These are phyloP conservation scores for Calonectria montana DNA, from an alignment of 2,329 filamentous ascomycete species.

Conservation along the genomic window DNA sequence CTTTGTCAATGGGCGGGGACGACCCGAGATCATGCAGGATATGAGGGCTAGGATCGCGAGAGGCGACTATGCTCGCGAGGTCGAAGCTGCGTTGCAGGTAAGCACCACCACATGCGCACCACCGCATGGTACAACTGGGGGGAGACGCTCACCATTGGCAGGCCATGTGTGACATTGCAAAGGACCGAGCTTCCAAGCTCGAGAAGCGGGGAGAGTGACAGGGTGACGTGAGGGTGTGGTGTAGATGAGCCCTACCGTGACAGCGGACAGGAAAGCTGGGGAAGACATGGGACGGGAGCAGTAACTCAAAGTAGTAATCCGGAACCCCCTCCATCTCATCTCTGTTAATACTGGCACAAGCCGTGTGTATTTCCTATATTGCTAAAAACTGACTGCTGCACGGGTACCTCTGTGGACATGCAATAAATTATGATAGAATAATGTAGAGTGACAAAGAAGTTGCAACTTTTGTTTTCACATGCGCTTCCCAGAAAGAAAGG, in stretches of 20 bases:
- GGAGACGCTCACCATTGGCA: slow-evolving; percentile 47
- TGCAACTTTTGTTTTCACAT: not conserved
- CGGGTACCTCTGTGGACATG: not conserved
- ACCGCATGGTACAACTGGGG: slow-evolving; percentile 22
- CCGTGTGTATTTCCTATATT: not conserved
- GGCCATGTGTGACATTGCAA: slow-evolving; percentile 94
- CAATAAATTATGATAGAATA: not conserved
- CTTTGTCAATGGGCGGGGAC: slow-evolving; percentile 86
- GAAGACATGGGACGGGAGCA: not conserved
- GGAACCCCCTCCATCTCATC: not conserved
- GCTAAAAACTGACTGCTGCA: not conserved
- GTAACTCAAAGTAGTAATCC: not conserved
- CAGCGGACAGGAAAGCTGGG: not conserved
- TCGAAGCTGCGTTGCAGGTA: slow-evolving; percentile 80
- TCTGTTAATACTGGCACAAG: too few species aligned
- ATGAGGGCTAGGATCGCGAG: slow-evolving; percentile 81
- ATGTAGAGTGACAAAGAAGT: slow-evolving; percentile 1
- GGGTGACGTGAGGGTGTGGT: not conserved
- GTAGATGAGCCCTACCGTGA: not conserved
- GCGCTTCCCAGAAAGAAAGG: not conserved
- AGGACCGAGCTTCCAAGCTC: slow-evolving; percentile 71
- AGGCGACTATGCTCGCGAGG: slow-evolving; percentile 74
- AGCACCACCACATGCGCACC: slow-evolving; percentile 33
- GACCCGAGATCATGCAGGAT: slow-evolving; percentile 81
- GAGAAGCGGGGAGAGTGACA: slow-evolving; percentile 3